Conservation (phyloP, 1,139 yeast species). For the Yamadazyma taylorii region DNA sequence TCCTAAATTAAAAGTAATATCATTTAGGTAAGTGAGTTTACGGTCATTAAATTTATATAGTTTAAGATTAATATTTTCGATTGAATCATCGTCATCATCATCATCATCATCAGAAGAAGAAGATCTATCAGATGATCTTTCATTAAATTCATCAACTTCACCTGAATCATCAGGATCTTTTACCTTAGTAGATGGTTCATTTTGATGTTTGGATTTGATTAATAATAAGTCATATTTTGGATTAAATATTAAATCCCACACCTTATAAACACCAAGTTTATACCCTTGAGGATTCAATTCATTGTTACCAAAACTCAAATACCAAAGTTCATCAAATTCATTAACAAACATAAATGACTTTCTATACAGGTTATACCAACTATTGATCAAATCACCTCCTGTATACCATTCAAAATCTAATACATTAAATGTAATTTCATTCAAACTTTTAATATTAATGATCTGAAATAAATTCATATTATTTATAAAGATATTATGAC, state of each 20-base stretch:
- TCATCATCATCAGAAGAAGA: background rate
- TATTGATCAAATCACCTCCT: slow-evolving; percentile 9
- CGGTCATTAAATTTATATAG: slow-evolving; percentile 7
- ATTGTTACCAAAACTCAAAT: slow-evolving; percentile 17
- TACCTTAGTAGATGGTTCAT: background rate
- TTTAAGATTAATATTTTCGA: slow-evolving; percentile 4
- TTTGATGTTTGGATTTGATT: slow-evolving; percentile 7
- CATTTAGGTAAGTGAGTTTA: slow-evolving; percentile 8
- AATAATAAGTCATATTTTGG: slow-evolving; percentile 27
- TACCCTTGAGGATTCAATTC: slow-evolving; percentile 17
- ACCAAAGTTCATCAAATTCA: slow-evolving; percentile 31
- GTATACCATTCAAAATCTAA: slow-evolving; percentile 34
- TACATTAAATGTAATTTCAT: slow-evolving; percentile 30
- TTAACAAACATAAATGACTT: slow-evolving; percentile 21
- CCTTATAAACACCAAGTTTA: slow-evolving; percentile 14
- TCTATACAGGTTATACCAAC: background rate
- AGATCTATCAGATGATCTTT: too few relatives aligned
- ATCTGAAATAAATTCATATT: slow-evolving; percentile 32
- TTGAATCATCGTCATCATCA: background rate
- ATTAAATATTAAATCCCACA: slow-evolving; percentile 22
- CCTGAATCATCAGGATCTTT: slow-evolving; percentile 4
- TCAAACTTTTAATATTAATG: slow-evolving; percentile 34
- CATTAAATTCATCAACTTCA: background rate
- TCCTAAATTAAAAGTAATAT: slow-evolving; percentile 7
- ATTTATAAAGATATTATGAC: slow-evolving; percentile 38